Evolutionary conservation across 495 filamentous ascomycete species (phyloP).

Genomic region (Penicillium turbatum): DNA sequence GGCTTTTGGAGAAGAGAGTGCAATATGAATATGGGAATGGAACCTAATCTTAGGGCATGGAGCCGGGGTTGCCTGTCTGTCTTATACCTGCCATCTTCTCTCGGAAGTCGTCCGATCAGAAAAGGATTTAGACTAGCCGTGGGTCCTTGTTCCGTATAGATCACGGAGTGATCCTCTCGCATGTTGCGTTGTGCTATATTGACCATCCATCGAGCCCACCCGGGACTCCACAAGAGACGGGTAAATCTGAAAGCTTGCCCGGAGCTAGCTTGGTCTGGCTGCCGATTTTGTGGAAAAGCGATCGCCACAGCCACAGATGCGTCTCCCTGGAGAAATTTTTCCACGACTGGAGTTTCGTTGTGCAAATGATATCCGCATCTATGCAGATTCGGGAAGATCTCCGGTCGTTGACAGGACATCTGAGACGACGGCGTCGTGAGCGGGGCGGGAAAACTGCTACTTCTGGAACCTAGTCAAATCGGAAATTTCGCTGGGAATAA

Average conservation of each 20-base stretch:
- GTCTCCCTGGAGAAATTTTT: slow-evolving; percentile 8
- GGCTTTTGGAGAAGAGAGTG: not conserved
- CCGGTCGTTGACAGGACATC: slow-evolving; percentile 8
- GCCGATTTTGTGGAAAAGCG: not conserved
- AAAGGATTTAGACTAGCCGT: not conserved
- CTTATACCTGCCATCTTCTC: slow-evolving; percentile 10
- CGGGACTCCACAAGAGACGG: slow-evolving; percentile 14
- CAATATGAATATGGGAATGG: not conserved
- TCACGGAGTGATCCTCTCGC: slow-evolving; percentile 21
- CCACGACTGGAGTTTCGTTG: slow-evolving; percentile 13
- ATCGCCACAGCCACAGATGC: slow-evolving; percentile 1
- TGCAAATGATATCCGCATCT: not conserved
- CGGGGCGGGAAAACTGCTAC: not conserved
- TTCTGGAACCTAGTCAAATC: slow-evolving; percentile 13
- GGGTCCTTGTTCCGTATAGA: slow-evolving; percentile 18
- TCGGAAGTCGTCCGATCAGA: not conserved
- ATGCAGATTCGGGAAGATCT: slow-evolving; percentile 18
- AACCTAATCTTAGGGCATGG: not conserved
- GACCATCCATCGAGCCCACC: not conserved
- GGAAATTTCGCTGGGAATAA: not conserved
- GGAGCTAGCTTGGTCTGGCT: not conserved
- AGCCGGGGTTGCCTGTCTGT: not conserved
- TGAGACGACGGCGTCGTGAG: slow-evolving; percentile 17
- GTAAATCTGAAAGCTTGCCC: slow-evolving; percentile 1
- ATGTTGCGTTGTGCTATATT: not conserved